A percentile compares a stretch with the other conserved stretches of the same genome.
These are phyloP conservation scores for Vanrija sp. DNA, from an alignment of 1,284 basidiomycete genomes.

Conservation along the genomic window DNA sequence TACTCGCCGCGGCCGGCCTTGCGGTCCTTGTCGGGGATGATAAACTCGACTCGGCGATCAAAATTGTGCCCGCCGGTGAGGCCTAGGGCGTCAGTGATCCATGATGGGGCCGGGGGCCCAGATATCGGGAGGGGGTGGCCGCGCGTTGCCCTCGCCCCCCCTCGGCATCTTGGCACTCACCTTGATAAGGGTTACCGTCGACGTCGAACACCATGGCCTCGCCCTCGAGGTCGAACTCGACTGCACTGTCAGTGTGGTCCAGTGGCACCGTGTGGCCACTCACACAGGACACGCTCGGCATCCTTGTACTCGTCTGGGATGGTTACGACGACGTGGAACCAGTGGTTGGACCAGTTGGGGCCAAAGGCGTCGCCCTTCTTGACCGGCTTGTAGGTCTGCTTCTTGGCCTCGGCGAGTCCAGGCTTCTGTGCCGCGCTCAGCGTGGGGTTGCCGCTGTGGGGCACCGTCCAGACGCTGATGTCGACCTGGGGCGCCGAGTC, in stretches of 20 bases:
- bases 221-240: conserved; percentile 87
- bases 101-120: conserved; percentile 25
- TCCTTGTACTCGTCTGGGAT: conserved; percentile 55
- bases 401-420: conserved; percentile 65
- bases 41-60: conserved; percentile 83
- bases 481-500: conserved; percentile 57
- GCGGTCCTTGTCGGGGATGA: conserved; percentile 65
- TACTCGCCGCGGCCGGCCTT: conserved; percentile 62
- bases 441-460: conserved; percentile 29
- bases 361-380: conserved; percentile 9
- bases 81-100: conserved; percentile 47
- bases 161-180: too few species aligned
- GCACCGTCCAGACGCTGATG: conserved; percentile 79
- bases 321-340: conserved; percentile 73
- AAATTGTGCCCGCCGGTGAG: conserved; percentile 74
- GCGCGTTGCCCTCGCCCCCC: too few species aligned
- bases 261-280: neutral
- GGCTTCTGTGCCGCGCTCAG: conserved; percentile 62
- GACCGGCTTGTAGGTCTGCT: neutral
- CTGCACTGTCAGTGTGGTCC: neutral
- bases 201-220: conserved; percentile 83
- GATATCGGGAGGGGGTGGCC: too few species aligned
- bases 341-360: conserved; percentile 64
- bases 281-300: conserved; percentile 80
- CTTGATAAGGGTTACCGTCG: conserved; percentile 53